A percentile compares a stretch with the other conserved stretches of the same genome.
Conservation (phyloP, 257 asterid species). For the Perilla frutescens region DNA sequence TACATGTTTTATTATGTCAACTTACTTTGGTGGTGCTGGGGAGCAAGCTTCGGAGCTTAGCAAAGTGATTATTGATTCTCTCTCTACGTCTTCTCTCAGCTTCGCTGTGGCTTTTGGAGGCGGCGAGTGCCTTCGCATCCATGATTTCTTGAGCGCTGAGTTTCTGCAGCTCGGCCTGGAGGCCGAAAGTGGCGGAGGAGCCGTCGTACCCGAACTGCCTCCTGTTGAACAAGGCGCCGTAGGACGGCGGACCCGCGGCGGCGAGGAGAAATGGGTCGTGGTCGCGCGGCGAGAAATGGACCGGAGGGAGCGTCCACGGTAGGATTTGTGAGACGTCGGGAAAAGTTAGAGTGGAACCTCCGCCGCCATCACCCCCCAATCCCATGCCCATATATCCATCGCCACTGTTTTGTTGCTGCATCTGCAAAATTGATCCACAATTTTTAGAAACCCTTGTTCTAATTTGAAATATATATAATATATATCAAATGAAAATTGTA, state of each 20-base stretch:
- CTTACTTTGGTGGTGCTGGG: slow-evolving; percentile 95
- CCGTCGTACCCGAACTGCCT: slow-evolving; percentile 42
- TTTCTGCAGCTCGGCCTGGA: slow-evolving; percentile 88
- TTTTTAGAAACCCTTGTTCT: slow-evolving; percentile 36
- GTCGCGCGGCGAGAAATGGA: slow-evolving; percentile 50
- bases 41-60: slow-evolving; percentile 86
- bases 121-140: slow-evolving; percentile 97
- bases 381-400: slow-evolving; percentile 30
- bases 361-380: slow-evolving; percentile 28
- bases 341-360: slow-evolving; percentile 47
- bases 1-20: neutral
- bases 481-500: no score
- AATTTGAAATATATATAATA: neutral
- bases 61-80: slow-evolving; percentile 87
- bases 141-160: slow-evolving; percentile 91
- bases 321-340: slow-evolving; percentile 61
- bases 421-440: slow-evolving; percentile 21
- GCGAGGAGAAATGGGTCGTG: slow-evolving; percentile 61
- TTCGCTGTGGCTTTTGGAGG: slow-evolving; percentile 95
- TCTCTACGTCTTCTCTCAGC: slow-evolving; percentile 95
- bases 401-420: slow-evolving; percentile 44
- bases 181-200: slow-evolving; percentile 63
- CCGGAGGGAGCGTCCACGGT: slow-evolving; percentile 68
- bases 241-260: slow-evolving; percentile 49
- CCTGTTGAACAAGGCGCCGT: slow-evolving; percentile 52